Evolutionary conservation across 2,329 filamentous ascomycete species (phyloP).

Genomic region (Dissoconium aciculare): DNA sequence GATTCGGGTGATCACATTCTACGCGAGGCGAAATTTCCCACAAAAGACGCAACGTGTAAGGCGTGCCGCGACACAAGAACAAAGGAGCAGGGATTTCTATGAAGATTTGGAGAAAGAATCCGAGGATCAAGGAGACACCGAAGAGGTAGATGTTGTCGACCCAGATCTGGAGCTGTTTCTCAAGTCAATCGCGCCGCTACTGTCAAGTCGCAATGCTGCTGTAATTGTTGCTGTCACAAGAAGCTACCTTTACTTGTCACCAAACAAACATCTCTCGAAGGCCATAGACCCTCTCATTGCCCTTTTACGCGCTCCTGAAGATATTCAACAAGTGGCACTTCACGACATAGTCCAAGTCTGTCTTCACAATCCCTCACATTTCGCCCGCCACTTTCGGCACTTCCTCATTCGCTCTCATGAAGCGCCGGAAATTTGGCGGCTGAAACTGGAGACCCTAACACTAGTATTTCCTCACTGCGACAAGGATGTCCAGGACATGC

Average conservation of each 20-base stretch:
- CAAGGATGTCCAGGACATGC: slow-evolving; percentile 62
- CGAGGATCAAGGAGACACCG: slow-evolving; percentile 33
- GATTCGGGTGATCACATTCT: slow-evolving; percentile 65
- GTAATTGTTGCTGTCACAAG: slow-evolving; percentile 79
- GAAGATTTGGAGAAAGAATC: slow-evolving; percentile 44
- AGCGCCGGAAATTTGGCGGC: slow-evolving; percentile 64
- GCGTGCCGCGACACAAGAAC: slow-evolving; percentile 31
- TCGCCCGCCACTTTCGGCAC: slow-evolving; percentile 75
- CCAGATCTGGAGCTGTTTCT: slow-evolving; percentile 72
- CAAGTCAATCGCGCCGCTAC: slow-evolving; percentile 62
- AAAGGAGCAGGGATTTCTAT: slow-evolving; percentile 53
- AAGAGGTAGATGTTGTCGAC: slow-evolving; percentile 51
- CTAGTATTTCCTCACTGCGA: slow-evolving; percentile 77
- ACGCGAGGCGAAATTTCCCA: slow-evolving; percentile 79
- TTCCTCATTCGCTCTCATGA: slow-evolving; percentile 77
- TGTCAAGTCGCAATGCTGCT: slow-evolving; percentile 84
- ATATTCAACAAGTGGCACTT: slow-evolving; percentile 78
- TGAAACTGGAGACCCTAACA: slow-evolving; percentile 84
- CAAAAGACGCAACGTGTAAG: slow-evolving; percentile 45
- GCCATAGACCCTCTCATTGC: slow-evolving; percentile 76
- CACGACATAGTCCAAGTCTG: slow-evolving; percentile 95
- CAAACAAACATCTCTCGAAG: slow-evolving; percentile 55
- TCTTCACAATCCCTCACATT: slow-evolving; percentile 57
- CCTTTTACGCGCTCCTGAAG: slow-evolving; percentile 66
- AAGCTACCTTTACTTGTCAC: slow-evolving; percentile 74